Evolutionary conservation across 139 green algal genomes (phyloP), one percentile per base, ranked within the genome.

Genomic region (Coelastrella sp.): DNA sequence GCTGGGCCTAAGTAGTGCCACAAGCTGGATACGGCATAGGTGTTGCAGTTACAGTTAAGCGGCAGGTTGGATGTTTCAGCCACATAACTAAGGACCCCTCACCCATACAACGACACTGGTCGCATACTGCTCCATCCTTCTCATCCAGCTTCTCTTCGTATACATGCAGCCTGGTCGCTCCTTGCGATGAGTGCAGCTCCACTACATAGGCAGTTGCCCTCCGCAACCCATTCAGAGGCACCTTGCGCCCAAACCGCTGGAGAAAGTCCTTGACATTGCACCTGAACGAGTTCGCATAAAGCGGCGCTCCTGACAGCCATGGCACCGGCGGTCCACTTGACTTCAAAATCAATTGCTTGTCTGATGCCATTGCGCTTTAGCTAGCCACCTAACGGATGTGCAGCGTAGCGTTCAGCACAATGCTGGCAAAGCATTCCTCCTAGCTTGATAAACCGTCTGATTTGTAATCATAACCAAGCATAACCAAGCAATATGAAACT

Each of bases 21-120:
- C n/a, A n/a, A n/a, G n/a, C n/a, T n/a, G n/a, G n/a, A n/a, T n/a
- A n/a, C n/a, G n/a, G n/a, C n/a, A n/a, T n/a, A n/a, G n/a, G n/a
- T n/a, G n/a, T n/a, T n/a, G n/a, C n/a, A n/a, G n/a, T n/a, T n/a
- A n/a, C n/a, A n/a, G n/a, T n/a, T n/a, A n/a, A n/a, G n/a, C n/a
- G n/a, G n/a, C n/a, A 7, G 2, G 35, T n/a, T 43, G 68, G 35
- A 50, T 38, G 4, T 19, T 7, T 77, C 48, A 57, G 1, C n/a
- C n/a, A n/a, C n/a, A n/a, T n/a, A n/a, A n/a, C n/a, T n/a, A n/a
- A n/a, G n/a, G 2, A 57, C 13, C 2, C 45, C 91, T 85, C 83
- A 98, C 95, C 95, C 83, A 97, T 96, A 64, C 95, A 96, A 11
- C 95, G 86, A 81, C 95, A 98, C 50, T 93, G 89, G 75, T 98